phyloP scores from a whole-genome alignment of 1,284 basidiomycete genomes.

The Austroboletus niveus region DNA sequence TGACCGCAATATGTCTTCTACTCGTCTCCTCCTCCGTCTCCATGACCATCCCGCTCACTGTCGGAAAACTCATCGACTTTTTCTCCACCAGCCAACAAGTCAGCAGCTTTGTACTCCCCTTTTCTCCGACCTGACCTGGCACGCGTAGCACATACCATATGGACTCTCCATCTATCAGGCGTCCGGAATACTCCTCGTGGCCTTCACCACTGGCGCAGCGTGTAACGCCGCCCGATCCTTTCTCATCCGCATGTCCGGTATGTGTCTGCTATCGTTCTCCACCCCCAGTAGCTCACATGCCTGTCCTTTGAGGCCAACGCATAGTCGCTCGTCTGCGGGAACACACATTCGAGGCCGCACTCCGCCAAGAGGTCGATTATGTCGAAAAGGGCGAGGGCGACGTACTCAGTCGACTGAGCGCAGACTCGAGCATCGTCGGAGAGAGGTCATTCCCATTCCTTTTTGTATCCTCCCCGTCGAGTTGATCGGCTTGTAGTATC shows the following conservation, averaged over 20 bases:
- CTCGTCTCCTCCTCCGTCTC: slow-evolving; percentile 77
- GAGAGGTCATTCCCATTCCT: slow-evolving; percentile 62
- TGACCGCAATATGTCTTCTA: slow-evolving; percentile 66
- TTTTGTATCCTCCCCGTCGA: background rate
- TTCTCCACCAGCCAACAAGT: slow-evolving; percentile 75
- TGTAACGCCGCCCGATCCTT: slow-evolving; percentile 89
- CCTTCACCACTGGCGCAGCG: slow-evolving; percentile 86
- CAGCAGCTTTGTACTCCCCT: background rate
- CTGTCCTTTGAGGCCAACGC: slow-evolving; percentile 63
- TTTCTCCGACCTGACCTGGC: background rate
- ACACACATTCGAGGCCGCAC: slow-evolving; percentile 76
- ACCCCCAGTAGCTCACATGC: too few species aligned
- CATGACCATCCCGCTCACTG: slow-evolving; percentile 87
- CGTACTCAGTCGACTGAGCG: slow-evolving; percentile 87
- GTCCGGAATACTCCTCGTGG: slow-evolving; percentile 67
- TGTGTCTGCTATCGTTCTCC: slow-evolving; percentile 13
- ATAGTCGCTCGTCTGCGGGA: slow-evolving; percentile 90
- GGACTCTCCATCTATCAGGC: slow-evolving; percentile 81
- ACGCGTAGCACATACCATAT: slow-evolving; percentile 65
- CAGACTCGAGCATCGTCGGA: slow-evolving; percentile 93
- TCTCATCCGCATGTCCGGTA: slow-evolving; percentile 84
- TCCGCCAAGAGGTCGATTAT: slow-evolving; percentile 90
- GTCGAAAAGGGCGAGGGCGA: slow-evolving; percentile 94
- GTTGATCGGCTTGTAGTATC: slow-evolving; percentile 46
- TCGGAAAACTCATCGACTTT: slow-evolving; percentile 91